phyloP scores from a whole-genome alignment of 345 rosid genomes.

The Cardamine resedifolia region DNA sequence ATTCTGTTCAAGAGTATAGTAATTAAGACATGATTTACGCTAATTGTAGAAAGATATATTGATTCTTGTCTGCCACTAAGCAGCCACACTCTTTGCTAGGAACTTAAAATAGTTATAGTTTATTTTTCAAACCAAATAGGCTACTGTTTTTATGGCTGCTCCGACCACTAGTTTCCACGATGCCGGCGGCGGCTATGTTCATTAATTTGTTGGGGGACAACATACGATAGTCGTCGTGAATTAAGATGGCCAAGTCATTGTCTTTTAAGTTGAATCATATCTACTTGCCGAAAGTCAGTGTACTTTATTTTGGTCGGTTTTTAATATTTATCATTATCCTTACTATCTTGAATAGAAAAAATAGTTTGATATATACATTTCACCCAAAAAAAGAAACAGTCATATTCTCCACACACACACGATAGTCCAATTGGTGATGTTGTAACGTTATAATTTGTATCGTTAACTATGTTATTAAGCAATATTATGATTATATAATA shows the following conservation, averaged over 20 bases:
- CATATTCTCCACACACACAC: neutral
- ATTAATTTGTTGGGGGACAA: neutral
- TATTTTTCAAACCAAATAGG: neutral
- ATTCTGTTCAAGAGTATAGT: neutral
- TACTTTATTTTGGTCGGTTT: conserved; percentile 29
- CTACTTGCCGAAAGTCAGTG: conserved; percentile 14
- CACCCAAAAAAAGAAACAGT: neutral
- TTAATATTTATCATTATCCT: conserved; percentile 10
- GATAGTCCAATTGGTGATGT: neutral
- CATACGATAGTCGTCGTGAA: neutral
- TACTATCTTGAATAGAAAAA: neutral
- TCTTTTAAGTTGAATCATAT: conserved; percentile 20
- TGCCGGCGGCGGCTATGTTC: conserved; percentile 13
- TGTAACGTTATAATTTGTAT: neutral
- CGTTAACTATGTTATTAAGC: neutral
- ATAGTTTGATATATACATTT: conserved; percentile 8
- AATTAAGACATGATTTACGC: conserved; percentile 16
- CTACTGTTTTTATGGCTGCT: neutral
- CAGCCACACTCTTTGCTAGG: neutral
- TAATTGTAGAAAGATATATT: neutral
- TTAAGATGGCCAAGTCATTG: conserved; percentile 1
- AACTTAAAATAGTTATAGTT: neutral
- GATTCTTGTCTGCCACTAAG: conserved; percentile 37
- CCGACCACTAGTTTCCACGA: neutral
- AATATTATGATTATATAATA: neutral